Percentiles rank a stretch among this genome's conserved stretches.
These are phyloP conservation scores for Pichia terricola DNA, from an alignment of 1,139 yeast genomes.

Conservation along the genomic window DNA sequence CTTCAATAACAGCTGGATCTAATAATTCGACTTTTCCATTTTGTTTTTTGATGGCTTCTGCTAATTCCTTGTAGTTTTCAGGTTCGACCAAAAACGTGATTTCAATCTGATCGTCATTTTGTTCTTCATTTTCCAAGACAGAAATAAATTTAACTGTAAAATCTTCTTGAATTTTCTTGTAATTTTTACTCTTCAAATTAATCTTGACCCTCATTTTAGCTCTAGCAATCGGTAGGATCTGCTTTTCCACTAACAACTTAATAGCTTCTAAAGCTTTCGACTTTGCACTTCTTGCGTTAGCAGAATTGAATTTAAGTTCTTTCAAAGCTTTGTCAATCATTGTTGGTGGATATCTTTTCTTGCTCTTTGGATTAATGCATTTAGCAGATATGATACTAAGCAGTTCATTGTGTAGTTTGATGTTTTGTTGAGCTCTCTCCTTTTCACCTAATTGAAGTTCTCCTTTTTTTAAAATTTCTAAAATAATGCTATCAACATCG, in stretches of 20 bases:
- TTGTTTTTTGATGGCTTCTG: conserved; percentile 45
- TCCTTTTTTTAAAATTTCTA: conserved; percentile 78
- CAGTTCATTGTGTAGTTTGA: conserved; percentile 49
- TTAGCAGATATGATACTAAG: conserved; percentile 78
- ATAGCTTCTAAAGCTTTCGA: conserved; percentile 90
- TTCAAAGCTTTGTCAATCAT: conserved; percentile 83
- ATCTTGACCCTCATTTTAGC: conserved; percentile 86
- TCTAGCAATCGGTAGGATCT: conserved; percentile 84
- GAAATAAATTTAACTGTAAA: conserved; percentile 16
- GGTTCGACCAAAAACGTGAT: conserved; percentile 78
- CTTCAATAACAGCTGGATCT: conserved; percentile 81
- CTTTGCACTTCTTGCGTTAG: conserved; percentile 59
- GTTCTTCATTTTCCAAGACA: conserved; percentile 19
- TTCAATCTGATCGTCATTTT: conserved; percentile 43
- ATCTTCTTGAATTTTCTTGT: conserved; percentile 10
- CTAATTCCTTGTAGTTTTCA: conserved; percentile 64
- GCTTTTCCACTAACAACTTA: conserved; percentile 62
- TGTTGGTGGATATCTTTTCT: conserved; percentile 87
- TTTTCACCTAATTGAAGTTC: conserved; percentile 92
- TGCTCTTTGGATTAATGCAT: conserved; percentile 83
- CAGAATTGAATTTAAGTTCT: conserved; percentile 73
- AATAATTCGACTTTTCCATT: conserved; percentile 73
- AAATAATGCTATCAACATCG: conserved; percentile 62
- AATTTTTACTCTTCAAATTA: conserved; percentile 36
- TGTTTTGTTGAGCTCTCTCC: conserved; percentile 74